Evolutionary conservation across 768 basidiomycete genomes (phyloP), one percentile per base, ranked within the genome.

Genomic region (Fistulinella prunicolor): DNA sequence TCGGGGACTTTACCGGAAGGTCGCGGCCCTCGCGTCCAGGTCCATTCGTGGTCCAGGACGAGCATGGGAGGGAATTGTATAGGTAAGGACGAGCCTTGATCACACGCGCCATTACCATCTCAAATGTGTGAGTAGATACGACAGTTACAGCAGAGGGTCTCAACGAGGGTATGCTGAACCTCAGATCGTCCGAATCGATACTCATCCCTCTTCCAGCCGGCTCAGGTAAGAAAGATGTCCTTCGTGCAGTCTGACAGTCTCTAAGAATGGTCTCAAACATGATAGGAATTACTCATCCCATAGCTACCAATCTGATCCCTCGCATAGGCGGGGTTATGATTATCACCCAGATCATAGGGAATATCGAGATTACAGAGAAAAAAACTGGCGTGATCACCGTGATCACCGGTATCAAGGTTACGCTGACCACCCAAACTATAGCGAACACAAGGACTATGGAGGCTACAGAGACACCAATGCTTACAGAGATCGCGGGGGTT

Each of bases 11-110:
- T 54, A 66, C 52, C 24, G 57, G 60, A 46, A 64, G 64, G 49
- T 50, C 54, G 20, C 54, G 56, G 19, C 38, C 62, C 26, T 45
- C 57, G 13, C 65, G 65, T 26, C 56, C 63, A 22, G 71, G 70
- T 22, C 78, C 81, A 4, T 75, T 77, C 40, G 64, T 80, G n/a
- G 74, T 85, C 23, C 75, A 83, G 53, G 83, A 85, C 55, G 76
- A 78, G 47, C 62, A 75, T 47, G 83, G 83, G 13, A 73, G 69
- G 37, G 80, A 82, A 47, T 57, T 85, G 28, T 83, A 80, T 57
- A 73, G 77, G 83, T 83, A 44, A 51, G 47, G 1, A 9, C n/a
- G 17, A 44, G 16, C 32, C 14, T n/a, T n/a, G n/a, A 2, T 46
- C 38, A 38, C 29, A 9, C 4, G 13, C 8, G 9, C 17, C 34